phyloP scores from a whole-genome alignment of 768 basidiomycete genomes.

The Rhizopogon rudus region DNA sequence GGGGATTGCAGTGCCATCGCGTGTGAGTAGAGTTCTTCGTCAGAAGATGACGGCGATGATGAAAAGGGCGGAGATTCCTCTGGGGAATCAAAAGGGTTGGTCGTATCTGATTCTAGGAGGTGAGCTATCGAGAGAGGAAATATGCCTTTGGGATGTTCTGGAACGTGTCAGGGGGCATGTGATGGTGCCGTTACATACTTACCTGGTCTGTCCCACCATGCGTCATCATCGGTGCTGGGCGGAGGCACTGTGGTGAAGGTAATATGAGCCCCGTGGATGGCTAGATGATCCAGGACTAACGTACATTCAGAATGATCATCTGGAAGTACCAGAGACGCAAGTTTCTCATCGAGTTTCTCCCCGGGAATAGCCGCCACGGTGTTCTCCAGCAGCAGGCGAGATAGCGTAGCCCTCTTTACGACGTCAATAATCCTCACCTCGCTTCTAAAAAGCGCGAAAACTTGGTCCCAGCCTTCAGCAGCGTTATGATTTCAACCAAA shows the following conservation, averaged over 20 bases:
- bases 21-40: constrained; percentile 78
- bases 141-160: constrained; percentile 57
- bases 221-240: constrained; percentile 70
- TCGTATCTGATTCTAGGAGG: constrained; percentile 13
- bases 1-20: constrained; percentile 69
- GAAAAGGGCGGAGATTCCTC: constrained; percentile 60
- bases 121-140: constrained; percentile 39
- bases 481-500: not conserved
- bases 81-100: constrained; percentile 76
- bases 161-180: constrained; percentile 3
- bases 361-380: constrained; percentile 58
- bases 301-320: constrained; percentile 26
- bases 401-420: constrained; percentile 65
- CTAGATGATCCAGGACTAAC: not conserved
- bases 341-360: constrained; percentile 67
- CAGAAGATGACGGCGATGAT: constrained; percentile 76
- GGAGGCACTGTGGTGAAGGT: constrained; percentile 57
- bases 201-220: constrained; percentile 83
- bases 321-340: constrained; percentile 52
- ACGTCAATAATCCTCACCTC: constrained; percentile 77
- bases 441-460: constrained; percentile 79
- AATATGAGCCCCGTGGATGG: constrained; percentile 1
- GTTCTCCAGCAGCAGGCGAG: constrained; percentile 61
- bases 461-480: constrained; percentile 31
- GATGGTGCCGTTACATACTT: constrained; percentile 9